Conservation (phyloP, 2,329 filamentous ascomycete species). For the Tolypocladium pustulatum region DNA sequence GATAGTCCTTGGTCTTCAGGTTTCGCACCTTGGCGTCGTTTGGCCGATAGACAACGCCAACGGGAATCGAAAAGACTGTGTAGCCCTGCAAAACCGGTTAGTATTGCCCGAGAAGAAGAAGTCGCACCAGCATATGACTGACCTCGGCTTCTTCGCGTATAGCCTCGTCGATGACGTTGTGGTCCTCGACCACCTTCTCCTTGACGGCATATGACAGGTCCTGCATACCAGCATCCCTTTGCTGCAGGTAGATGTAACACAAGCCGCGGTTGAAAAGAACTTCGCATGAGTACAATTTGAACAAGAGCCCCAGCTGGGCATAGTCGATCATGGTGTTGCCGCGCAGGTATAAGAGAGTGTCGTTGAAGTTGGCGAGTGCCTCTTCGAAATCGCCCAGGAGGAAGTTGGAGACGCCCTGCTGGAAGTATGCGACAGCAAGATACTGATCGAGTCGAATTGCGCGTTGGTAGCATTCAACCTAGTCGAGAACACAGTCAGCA, state of each 20-base stretch:
- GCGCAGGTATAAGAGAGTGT: constrained; percentile 85
- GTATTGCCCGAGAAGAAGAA: not conserved
- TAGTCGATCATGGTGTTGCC: constrained; percentile 98
- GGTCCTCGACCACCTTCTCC: constrained; percentile 92
- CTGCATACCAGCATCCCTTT: constrained; percentile 81
- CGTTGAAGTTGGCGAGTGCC: constrained; percentile 96
- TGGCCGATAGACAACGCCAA: constrained; percentile 87
- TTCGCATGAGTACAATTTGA: constrained; percentile 95
- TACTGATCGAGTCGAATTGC: constrained; percentile 88
- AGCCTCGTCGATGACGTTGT: constrained; percentile 96
- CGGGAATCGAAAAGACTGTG: constrained; percentile 95
- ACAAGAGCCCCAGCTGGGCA: constrained; percentile 86
- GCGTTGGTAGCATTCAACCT: constrained; percentile 93
- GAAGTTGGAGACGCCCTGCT: constrained; percentile 97
- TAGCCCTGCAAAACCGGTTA: constrained; percentile 55
- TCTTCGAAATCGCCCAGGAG: constrained; percentile 95
- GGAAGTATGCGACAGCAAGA: constrained; percentile 94
- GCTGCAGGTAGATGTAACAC: constrained; percentile 94
- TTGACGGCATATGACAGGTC: constrained; percentile 85
- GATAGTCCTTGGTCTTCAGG: constrained; percentile 92
- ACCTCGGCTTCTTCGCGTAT: constrained; percentile 90
- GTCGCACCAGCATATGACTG: constrained; percentile 14
- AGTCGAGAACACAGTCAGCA: constrained; percentile 1
- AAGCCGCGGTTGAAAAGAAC: constrained; percentile 94
- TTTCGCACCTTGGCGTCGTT: constrained; percentile 99